Percentiles rank a stretch among this genome's conserved stretches.
These are phyloP conservation scores for Onygenales sp. DNA, from an alignment of 2,329 filamentous ascomycete species.

Conservation along the genomic window DNA sequence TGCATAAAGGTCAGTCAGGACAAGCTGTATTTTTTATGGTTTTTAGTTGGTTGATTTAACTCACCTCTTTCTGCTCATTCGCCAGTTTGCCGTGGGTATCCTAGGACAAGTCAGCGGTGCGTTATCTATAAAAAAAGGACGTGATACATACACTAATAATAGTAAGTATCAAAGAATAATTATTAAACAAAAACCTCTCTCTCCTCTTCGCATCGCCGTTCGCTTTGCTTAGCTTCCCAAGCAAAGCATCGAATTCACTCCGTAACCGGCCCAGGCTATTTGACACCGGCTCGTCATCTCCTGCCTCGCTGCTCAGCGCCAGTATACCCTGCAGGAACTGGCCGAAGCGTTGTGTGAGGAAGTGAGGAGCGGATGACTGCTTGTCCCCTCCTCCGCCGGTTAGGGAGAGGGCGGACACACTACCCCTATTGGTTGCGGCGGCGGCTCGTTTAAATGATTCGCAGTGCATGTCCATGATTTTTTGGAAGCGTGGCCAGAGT, in stretches of 20 bases:
- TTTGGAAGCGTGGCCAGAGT: slow-evolving; percentile 90
- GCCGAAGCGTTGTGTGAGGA: slow-evolving; percentile 89
- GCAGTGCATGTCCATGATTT: slow-evolving; percentile 86
- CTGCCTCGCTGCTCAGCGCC: slow-evolving; percentile 74
- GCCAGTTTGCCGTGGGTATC: slow-evolving; percentile 39
- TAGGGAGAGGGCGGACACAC: slow-evolving; percentile 45
- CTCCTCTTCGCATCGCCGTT: slow-evolving; percentile 67
- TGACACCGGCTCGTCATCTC: slow-evolving; percentile 86
- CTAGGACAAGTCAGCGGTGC: slow-evolving; percentile 13
- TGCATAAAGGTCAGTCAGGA: slow-evolving; percentile 12
- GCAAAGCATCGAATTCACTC: slow-evolving; percentile 72
- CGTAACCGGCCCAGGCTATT: slow-evolving; percentile 69
- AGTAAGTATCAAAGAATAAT: slow-evolving; percentile 87
- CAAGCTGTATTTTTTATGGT: not conserved
- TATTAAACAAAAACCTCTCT: slow-evolving; percentile 86
- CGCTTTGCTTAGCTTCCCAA: slow-evolving; percentile 70
- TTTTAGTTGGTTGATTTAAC: slow-evolving; percentile 5
- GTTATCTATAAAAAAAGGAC: slow-evolving; percentile 8
- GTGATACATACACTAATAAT: slow-evolving; percentile 59
- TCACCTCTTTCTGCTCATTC: slow-evolving; percentile 58
- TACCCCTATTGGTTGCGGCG: slow-evolving; percentile 36
- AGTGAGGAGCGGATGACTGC: slow-evolving; percentile 61
- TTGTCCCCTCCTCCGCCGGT: slow-evolving; percentile 30
- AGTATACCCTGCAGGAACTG: slow-evolving; percentile 83
- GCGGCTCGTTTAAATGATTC: slow-evolving; percentile 65